Evolutionary conservation across 208 protist species (phyloP).

Genomic region (Trypanosoma theileri): DNA sequence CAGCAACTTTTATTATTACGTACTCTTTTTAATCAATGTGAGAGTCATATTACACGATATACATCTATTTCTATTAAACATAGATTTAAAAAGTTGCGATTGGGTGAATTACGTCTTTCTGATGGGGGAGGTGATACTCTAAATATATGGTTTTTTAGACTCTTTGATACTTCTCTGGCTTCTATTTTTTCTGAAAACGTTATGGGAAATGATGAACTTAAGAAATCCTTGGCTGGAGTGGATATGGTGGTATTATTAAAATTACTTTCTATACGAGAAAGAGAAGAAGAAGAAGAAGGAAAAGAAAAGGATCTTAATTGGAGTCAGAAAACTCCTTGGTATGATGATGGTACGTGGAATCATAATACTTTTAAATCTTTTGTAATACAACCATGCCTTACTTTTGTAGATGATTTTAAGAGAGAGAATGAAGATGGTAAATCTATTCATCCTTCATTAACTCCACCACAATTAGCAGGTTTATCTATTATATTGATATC

Average conservation of each 20-base stretch:
- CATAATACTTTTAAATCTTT: constrained; percentile 8
- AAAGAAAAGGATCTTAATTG: not conserved
- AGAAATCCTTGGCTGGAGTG: constrained; percentile 17
- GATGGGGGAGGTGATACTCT: constrained; percentile 21
- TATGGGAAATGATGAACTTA: constrained; percentile 6
- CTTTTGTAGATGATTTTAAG: not conserved
- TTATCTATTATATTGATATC: constrained; percentile 32
- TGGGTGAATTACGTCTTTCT: constrained; percentile 12
- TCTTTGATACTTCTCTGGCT: constrained; percentile 7
- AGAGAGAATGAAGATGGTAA: not conserved
- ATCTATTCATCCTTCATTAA: not conserved
- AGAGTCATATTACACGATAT: constrained; percentile 18
- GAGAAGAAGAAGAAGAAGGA: too few species aligned
- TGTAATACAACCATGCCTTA: constrained; percentile 15
- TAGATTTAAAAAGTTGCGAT: not conserved
- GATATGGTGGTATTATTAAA: constrained; percentile 16
- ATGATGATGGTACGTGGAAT: constrained; percentile 21
- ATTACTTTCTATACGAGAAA: constrained; percentile 14
- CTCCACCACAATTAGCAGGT: constrained; percentile 9
- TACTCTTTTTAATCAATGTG: constrained; percentile 20
- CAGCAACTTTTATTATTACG: constrained; percentile 20
- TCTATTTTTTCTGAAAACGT: constrained; percentile 17
- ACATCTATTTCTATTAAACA: not conserved
- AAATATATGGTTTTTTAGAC: constrained; percentile 19
- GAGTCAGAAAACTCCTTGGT: constrained; percentile 18